phyloP scores from a whole-genome alignment of 2,329 filamentous ascomycete genomes.

The Hypoxylon sp. region DNA sequence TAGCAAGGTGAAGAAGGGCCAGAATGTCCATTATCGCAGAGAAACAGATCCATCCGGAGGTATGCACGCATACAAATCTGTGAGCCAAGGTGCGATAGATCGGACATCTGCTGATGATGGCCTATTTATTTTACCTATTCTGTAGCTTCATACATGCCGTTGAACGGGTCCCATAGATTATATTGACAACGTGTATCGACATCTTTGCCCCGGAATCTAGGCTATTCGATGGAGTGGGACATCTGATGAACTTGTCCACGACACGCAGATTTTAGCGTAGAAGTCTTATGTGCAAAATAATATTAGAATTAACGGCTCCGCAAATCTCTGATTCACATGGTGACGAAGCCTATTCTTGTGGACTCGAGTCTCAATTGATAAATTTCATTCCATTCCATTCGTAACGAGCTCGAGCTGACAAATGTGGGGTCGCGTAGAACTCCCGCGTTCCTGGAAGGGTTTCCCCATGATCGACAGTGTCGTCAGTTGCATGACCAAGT shows the following conservation, averaged over 20 bases:
- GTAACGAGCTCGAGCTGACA: constrained; percentile 10
- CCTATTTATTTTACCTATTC: constrained; percentile 32
- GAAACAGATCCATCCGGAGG: constrained; percentile 29
- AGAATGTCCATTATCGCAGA: constrained; percentile 33
- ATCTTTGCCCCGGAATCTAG: constrained; percentile 22
- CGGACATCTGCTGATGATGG: constrained; percentile 28
- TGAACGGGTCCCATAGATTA: constrained; percentile 16
- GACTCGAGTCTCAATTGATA: constrained; percentile 29
- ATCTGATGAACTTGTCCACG: constrained; percentile 24
- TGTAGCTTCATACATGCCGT: constrained; percentile 26
- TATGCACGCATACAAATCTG: constrained; percentile 40
- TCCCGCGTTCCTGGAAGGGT: constrained; percentile 13
- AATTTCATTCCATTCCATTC: constrained; percentile 28
- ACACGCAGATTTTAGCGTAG: constrained; percentile 16
- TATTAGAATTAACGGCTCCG: constrained; percentile 7
- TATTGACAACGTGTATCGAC: constrained; percentile 37
- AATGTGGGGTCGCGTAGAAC: constrained; percentile 21
- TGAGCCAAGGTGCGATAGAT: constrained; percentile 29
- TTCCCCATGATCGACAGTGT: constrained; percentile 7
- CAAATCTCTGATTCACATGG: constrained; percentile 14
- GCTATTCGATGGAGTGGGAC: constrained; percentile 21
- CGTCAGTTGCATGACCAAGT: constrained; percentile 12
- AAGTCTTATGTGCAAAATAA: constrained; percentile 18
- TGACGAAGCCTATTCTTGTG: constrained; percentile 8
- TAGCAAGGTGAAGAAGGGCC: constrained; percentile 18